Evolutionary conservation across 768 basidiomycete species (phyloP).

Genomic region (Ramaria sp.): DNA sequence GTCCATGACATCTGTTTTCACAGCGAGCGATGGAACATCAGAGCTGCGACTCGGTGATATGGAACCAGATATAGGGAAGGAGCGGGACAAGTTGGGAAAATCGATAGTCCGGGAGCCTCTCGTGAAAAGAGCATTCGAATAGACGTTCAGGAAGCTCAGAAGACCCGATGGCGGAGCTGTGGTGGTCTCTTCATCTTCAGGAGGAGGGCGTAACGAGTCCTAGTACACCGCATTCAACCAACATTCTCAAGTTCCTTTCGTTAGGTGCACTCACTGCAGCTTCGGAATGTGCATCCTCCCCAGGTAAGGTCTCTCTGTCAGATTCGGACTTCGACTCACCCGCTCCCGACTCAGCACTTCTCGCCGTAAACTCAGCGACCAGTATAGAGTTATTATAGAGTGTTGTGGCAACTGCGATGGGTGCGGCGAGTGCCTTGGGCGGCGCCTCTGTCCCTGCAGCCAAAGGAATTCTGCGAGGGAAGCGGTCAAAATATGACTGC

Average conservation of each 20-base stretch:
- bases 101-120: neutral
- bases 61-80: conserved; percentile 17
- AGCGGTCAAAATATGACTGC: neutral
- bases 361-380: neutral
- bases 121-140: conserved; percentile 3
- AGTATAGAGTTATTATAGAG: conserved; percentile 9
- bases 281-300: neutral
- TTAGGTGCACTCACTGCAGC: conserved; percentile 7
- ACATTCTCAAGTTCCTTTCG: neutral
- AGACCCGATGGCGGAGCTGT: conserved; percentile 6
- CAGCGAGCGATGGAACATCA: conserved; percentile 21
- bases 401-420: conserved; percentile 14
- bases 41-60: conserved; percentile 8
- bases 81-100: conserved; percentile 9
- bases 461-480: neutral
- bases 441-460: conserved; percentile 1
- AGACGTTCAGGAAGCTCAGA: conserved; percentile 4
- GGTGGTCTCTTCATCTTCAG: neutral
- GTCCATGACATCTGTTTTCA: conserved; percentile 1
- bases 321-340: neutral
- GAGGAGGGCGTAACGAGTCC: neutral
- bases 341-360: neutral
- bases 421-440: conserved; percentile 13
- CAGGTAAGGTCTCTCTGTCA: neutral
- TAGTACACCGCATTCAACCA: neutral